phyloP scores from a whole-genome alignment of 306 rosid genomes.

The Quillaja saponaria region DNA sequence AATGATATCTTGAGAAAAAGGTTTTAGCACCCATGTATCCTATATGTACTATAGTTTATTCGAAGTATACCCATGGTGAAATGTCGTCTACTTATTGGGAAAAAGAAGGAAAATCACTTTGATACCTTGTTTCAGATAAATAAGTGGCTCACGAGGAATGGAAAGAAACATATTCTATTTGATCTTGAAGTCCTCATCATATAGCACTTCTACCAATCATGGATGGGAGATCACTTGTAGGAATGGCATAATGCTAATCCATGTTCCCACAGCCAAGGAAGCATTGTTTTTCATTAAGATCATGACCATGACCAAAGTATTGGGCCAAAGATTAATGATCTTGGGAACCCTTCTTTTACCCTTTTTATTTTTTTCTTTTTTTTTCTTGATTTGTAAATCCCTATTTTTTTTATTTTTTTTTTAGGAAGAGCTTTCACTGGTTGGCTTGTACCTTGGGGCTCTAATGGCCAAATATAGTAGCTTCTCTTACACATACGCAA shows the following conservation, averaged over 20 bases:
- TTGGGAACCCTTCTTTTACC: no score
- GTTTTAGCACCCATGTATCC: constrained; percentile 6
- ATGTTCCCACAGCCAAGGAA: constrained; percentile 11
- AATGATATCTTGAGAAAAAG: no score
- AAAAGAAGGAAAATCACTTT: not conserved
- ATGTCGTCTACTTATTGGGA: not conserved
- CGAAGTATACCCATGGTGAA: not conserved
- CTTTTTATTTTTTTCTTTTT: no score
- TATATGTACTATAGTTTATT: constrained; percentile 13
- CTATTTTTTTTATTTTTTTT: no score
- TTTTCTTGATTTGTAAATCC: no score
- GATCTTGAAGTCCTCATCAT: constrained; percentile 8
- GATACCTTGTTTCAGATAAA: not conserved
- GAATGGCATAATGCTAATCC: constrained; percentile 24
- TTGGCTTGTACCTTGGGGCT: no score
- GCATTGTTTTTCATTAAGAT: no score
- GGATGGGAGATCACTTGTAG: constrained; percentile 6
- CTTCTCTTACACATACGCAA: no score
- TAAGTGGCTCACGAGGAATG: not conserved
- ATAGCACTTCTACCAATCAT: constrained; percentile 13
- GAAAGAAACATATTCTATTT: constrained; percentile 3
- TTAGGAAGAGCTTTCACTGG: no score
- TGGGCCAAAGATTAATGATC: no score
- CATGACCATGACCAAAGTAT: no score
- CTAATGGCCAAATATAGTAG: no score